These are phyloP conservation scores for Harringtonia lauricola DNA, from an alignment of 2,329 filamentous ascomycete genomes.

Conservation along the genomic window DNA sequence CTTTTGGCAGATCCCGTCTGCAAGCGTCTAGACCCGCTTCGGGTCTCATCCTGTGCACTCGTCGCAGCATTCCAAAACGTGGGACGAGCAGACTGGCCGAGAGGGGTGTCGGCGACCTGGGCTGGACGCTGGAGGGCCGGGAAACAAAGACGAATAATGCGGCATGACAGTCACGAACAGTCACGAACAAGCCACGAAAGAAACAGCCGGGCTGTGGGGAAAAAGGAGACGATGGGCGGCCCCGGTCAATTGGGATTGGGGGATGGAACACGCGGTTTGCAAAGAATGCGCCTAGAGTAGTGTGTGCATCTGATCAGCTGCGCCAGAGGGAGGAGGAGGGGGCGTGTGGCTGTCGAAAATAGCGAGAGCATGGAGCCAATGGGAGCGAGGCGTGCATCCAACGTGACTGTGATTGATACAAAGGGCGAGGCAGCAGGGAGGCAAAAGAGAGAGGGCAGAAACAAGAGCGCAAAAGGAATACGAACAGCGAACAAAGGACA, in stretches of 20 bases:
- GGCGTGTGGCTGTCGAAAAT: neutral
- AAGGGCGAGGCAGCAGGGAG: neutral
- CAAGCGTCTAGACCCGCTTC: too few relatives aligned
- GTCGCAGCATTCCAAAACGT: slow-evolving; percentile 25
- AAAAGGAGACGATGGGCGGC: neutral
- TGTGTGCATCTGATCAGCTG: neutral
- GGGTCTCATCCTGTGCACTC: slow-evolving; percentile 9
- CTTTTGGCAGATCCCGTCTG: too few relatives aligned
- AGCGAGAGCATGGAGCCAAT: neutral
- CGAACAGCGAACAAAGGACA: too few relatives aligned
- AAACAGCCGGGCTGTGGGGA: neutral
- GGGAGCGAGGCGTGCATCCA: neutral
- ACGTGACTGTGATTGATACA: too few relatives aligned
- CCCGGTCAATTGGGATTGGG: too few relatives aligned
- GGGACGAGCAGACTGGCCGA: slow-evolving; percentile 23
- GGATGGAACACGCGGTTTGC: neutral
- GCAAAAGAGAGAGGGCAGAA: neutral
- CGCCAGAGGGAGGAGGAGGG: too few relatives aligned
- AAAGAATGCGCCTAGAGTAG: neutral
- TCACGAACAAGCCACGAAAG: neutral
- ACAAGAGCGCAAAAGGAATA: neutral
- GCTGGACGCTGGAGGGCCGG: neutral
- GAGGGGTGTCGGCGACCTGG: neutral
- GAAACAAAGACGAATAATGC: neutral
- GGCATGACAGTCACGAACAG: neutral